Percentiles rank a stretch among this genome's conserved stretches.
Evolutionary conservation across 192 early-diverging fungal species (phyloP).

Genomic region (Diversispora epigaea): DNA sequence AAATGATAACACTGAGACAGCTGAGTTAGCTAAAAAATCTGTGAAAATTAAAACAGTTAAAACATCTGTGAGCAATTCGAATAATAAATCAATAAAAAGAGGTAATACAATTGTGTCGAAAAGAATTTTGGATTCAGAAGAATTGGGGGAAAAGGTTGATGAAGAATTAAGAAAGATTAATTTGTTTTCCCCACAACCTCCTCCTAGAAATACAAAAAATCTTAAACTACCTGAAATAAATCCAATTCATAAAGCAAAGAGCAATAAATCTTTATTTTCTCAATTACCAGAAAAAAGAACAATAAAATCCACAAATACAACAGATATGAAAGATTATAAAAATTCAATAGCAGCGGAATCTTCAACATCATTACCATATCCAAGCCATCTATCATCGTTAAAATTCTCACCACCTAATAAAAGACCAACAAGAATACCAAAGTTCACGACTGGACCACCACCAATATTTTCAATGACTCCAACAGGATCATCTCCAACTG

Average conservation of each 20-base stretch:
- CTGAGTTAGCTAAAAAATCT: neutral
- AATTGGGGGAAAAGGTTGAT: neutral
- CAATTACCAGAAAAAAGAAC: neutral
- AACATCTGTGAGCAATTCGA: neutral
- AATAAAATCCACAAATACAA: neutral
- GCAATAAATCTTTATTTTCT: neutral
- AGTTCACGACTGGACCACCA: neutral
- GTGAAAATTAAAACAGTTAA: neutral
- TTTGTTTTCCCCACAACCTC: neutral
- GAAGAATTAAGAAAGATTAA: neutral
- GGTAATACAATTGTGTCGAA: neutral
- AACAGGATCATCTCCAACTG: neutral
- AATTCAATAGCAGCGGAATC: neutral
- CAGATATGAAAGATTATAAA: neutral
- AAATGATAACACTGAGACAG: neutral
- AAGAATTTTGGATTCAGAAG: neutral
- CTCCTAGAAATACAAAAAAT: neutral
- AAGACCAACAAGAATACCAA: neutral
- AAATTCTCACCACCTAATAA: neutral
- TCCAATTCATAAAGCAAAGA: neutral
- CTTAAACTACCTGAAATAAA: neutral
- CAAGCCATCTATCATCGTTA: conserved; percentile 1
- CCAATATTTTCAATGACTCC: neutral
- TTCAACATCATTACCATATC: neutral
- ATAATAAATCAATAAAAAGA: neutral